Base-by-base conservation (phyloP, 176 grass and related monocot species). In the Dendrocalamus sinicus region DNA sequence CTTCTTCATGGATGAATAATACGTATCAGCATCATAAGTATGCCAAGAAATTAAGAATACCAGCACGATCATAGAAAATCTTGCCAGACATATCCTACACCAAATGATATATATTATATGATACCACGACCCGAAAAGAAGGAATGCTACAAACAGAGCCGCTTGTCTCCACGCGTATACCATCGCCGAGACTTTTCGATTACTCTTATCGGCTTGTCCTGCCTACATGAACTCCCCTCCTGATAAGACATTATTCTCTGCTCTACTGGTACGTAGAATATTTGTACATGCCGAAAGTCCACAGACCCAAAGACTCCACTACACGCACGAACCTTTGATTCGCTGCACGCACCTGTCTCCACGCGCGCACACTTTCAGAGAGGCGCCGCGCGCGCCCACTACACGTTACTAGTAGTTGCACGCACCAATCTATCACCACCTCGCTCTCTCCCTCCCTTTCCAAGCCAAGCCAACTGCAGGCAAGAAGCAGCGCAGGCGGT, bases 331-430 rank as follows among this genome's bases (percentile, higher is more conserved):
- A 10, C 67, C 43, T 19, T 14, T 10, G 16, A 71, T 58, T 58
- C 9, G 24, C 9, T 12, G 15, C 60, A 22, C 30, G 44, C 78
- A 17, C 79, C 48, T 12, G 0, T 58, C 20, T n/a, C 19, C 57
- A 9, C n/a, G n/a, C n/a, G n/a, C n/a, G n/a, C n/a, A n/a, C n/a
- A n/a, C n/a, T n/a, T n/a, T n/a, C n/a, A n/a, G n/a, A n/a, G n/a
- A n/a, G n/a, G n/a, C n/a, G n/a, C n/a, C n/a, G n/a, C 58, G 72
- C 83, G 72, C 48, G 6, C 44, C 4, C 47, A 32, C 1, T 32
- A 32, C 72, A 65, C 78, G 73, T 10, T 20, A n/a, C 57, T 23
- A 17, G 64, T 67, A 35, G 89, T 87, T 87, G 65, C 84, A 53
- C 24, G 85, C 28, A 28, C 39, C 70, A n/a, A 24, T 9, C 19